Conservation (phyloP, 2,329 filamentous ascomycete genomes). For the Mycocentrospora acerina region DNA sequence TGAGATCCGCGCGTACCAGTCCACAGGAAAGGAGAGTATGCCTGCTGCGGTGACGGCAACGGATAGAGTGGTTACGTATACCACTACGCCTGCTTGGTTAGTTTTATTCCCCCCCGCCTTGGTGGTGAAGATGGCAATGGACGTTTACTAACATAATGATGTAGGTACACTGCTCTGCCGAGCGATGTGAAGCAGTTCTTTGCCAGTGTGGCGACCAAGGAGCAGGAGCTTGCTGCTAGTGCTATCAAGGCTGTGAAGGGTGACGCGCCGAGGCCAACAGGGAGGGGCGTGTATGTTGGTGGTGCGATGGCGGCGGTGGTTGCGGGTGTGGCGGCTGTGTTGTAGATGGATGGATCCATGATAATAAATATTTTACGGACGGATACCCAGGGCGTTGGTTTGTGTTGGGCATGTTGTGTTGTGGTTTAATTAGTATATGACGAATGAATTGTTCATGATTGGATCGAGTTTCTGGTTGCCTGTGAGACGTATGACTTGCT, state of each 20-base stretch:
- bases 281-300: conserved; percentile 9
- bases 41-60: conserved; percentile 10
- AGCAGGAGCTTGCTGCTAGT: conserved; percentile 3
- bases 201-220: conserved; percentile 4
- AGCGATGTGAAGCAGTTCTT: conserved; percentile 7
- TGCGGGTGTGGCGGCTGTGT: conserved; percentile 22
- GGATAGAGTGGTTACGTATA: conserved; percentile 2
- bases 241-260: conserved; percentile 4
- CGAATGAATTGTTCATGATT: too few species aligned
- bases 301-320: conserved; percentile 22
- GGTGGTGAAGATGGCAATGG: neutral
- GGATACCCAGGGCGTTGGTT: too few species aligned
- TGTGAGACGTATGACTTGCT: too few species aligned
- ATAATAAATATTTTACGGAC: too few species aligned
- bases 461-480: too few species aligned
- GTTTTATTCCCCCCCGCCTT: neutral
- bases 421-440: too few species aligned
- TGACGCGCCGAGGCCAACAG: conserved; percentile 1
- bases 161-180: conserved; percentile 11
- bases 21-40: conserved; percentile 5
- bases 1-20: conserved; percentile 5
- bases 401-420: too few species aligned
- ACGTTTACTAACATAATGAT: neutral
- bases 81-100: conserved; percentile 9
- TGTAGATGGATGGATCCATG: conserved; percentile 7